phyloP scores from a whole-genome alignment of 2,329 filamentous ascomycete species.

The Arthrinium puccinioides region DNA sequence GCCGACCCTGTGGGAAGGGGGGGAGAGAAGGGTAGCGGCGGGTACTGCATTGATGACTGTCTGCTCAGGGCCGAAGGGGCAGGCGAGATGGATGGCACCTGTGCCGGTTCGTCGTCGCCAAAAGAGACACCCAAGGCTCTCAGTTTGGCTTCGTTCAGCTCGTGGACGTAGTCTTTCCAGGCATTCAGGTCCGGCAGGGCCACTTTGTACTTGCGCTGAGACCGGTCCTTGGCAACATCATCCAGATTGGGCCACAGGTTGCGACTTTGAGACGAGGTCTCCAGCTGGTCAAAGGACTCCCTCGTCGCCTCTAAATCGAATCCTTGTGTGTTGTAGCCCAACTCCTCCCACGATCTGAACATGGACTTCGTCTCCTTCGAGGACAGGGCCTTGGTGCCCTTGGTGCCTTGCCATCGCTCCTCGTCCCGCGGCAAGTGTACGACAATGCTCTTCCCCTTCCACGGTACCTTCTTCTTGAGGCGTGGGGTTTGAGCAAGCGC shows the following conservation, averaged over 20 bases:
- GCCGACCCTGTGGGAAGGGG: slow-evolving; percentile 74
- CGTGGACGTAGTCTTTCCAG: slow-evolving; percentile 71
- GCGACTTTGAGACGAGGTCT: slow-evolving; percentile 54
- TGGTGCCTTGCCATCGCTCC: slow-evolving; percentile 51
- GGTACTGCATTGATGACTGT: slow-evolving; percentile 67
- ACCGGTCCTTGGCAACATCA: slow-evolving; percentile 50
- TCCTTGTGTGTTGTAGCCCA: slow-evolving; percentile 62
- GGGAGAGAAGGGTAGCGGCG: slow-evolving; percentile 73
- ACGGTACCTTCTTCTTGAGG: slow-evolving; percentile 63
- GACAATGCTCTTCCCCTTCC: slow-evolving; percentile 69
- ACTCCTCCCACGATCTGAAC: slow-evolving; percentile 57
- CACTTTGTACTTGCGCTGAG: slow-evolving; percentile 48
- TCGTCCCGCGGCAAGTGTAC: slow-evolving; percentile 64
- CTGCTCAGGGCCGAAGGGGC: slow-evolving; percentile 55
- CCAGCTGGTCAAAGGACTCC: slow-evolving; percentile 18
- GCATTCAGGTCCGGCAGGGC: slow-evolving; percentile 63
- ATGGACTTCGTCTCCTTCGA: slow-evolving; percentile 52
- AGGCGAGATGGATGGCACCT: slow-evolving; percentile 62
- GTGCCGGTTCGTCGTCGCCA: slow-evolving; percentile 63
- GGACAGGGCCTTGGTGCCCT: slow-evolving; percentile 45
- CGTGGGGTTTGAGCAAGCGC: slow-evolving; percentile 42
- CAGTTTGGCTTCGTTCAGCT: slow-evolving; percentile 84
- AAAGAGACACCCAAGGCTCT: slow-evolving; percentile 82
- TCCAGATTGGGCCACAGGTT: slow-evolving; percentile 58
- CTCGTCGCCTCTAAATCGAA: slow-evolving; percentile 55